Evolutionary conservation across 139 green algal species (phyloP).

Genomic region (Micractinium sp.): DNA sequence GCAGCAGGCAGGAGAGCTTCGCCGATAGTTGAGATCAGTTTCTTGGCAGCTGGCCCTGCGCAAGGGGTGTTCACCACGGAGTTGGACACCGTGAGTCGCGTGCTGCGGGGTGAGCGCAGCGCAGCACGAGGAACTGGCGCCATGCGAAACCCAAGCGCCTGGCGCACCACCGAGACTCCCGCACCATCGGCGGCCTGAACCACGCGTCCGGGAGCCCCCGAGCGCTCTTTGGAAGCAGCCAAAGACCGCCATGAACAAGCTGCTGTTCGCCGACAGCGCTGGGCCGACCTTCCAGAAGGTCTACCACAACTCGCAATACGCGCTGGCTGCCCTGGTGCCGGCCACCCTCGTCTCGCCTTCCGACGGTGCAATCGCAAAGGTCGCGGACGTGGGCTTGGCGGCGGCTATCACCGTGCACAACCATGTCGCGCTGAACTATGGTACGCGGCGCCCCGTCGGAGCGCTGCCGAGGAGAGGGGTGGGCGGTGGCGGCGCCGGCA

Average conservation of each 20-base stretch:
- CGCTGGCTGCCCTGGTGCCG: conserved; percentile 42
- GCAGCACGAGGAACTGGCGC: too few relatives aligned
- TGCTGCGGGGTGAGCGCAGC: too few relatives aligned
- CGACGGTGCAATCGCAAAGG: conserved; percentile 37
- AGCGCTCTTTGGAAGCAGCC: too few relatives aligned
- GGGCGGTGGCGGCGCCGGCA: not conserved
- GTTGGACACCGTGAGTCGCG: too few relatives aligned
- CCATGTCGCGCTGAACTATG: conserved; percentile 50
- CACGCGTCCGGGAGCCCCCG: too few relatives aligned
- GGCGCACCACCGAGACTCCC: too few relatives aligned
- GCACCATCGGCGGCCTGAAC: too few relatives aligned
- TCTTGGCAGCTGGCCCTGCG: too few relatives aligned
- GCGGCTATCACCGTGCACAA: conserved; percentile 42
- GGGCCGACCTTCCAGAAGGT: conserved; percentile 33
- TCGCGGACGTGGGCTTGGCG: conserved; percentile 42
- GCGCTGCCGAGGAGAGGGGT: not conserved
- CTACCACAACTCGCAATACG: conserved; percentile 36
- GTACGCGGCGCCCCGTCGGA: not conserved
- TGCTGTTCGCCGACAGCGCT: conserved; percentile 44
- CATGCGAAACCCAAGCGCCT: too few relatives aligned
- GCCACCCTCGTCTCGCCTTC: conserved; percentile 39
- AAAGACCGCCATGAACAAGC: conserved; percentile 36
- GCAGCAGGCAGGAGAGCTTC: too few relatives aligned
- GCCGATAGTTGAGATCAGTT: too few relatives aligned
- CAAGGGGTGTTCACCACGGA: too few relatives aligned